Evolutionary conservation across 495 filamentous ascomycete species (phyloP), one percentile per base, ranked within the genome.

Genomic region (Chaetomidium leptoderma): DNA sequence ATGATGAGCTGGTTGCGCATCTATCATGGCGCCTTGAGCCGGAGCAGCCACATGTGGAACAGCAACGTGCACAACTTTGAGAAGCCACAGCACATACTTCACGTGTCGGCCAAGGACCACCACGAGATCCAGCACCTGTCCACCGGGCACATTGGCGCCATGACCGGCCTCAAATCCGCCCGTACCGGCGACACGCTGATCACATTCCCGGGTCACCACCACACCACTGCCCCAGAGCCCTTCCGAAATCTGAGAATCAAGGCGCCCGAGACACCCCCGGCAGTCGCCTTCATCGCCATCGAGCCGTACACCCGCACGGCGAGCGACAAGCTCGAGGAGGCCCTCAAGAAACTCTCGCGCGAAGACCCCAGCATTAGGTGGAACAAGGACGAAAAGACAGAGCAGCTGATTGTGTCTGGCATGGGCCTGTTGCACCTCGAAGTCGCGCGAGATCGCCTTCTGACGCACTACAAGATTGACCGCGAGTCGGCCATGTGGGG

Each of bases 401-500:
- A 92, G 1, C 92, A 96, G 62, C 96, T 91, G 17, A 85, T 95
- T 9, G 77, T 99, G 2, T 90, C 88, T 36, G 95, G 95, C 11
- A 99, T 99, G 95, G 95, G 95, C 3, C 90, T 96, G 52, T 82
- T 99, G n/a, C 95, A 99, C 69, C 83, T 99, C 3, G 95, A 99
- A 62, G 93, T 99, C 35, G 91, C 95, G 4, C 78, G 86, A 27
- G 90, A 97, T 71, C 81, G 92, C 21, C 83, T 99, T 7, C 80
- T 92, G 51, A 86, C 87, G 35, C 90, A 97, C 61, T 85, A 96
- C 71, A 96, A 92, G 66, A 90, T 73, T 80, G 60, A 97, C 86
- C 62, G 61, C 44, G 62, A 68, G 14, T 61, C 63, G 65, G 91
- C 91, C 6, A 74, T 85, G 13, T 95, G 93, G 83, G 92, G 95